Evolutionary conservation across 176 grass and related monocot species (phyloP).

Genomic region (Secale cereale): DNA sequence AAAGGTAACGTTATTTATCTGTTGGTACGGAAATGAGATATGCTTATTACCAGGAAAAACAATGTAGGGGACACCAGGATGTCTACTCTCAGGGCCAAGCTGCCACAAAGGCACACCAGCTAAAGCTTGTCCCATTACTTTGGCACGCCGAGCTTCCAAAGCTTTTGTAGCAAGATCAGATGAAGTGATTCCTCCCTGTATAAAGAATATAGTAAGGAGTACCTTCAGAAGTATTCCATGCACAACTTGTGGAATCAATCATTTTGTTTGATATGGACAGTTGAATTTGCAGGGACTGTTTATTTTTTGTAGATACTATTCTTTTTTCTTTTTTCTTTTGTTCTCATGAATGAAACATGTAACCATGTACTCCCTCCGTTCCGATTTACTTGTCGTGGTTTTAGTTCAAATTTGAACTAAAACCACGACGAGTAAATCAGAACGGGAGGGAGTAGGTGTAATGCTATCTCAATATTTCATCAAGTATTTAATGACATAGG

Average conservation of each 20-base stretch:
- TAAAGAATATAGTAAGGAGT: constrained; percentile 7
- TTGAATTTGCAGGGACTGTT: neutral
- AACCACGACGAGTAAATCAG: no score
- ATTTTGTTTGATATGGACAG: constrained; percentile 13
- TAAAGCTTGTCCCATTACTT: constrained; percentile 93
- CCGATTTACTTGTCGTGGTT: no score
- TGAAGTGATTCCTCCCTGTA: constrained; percentile 96
- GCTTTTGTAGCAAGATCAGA: constrained; percentile 98
- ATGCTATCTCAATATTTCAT: constrained; percentile 8
- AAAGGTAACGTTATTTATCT: constrained; percentile 22
- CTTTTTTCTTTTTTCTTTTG: neutral
- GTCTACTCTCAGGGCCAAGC: constrained; percentile 93
- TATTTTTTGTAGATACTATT: neutral
- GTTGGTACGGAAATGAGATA: constrained; percentile 6
- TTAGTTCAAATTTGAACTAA: no score
- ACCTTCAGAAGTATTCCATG: constrained; percentile 25
- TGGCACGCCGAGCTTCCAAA: constrained; percentile 76
- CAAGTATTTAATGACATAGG: neutral
- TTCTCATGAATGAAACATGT: neutral
- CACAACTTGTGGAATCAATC: neutral
- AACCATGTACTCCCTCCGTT: no score
- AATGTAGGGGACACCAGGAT: constrained; percentile 95
- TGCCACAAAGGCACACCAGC: constrained; percentile 93
- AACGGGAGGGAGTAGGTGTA: neutral
- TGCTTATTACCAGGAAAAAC: constrained; percentile 85